These are phyloP conservation scores for Cephalotrichum gorgonifer DNA, from an alignment of 2,329 filamentous ascomycete genomes.

Conservation along the genomic window DNA sequence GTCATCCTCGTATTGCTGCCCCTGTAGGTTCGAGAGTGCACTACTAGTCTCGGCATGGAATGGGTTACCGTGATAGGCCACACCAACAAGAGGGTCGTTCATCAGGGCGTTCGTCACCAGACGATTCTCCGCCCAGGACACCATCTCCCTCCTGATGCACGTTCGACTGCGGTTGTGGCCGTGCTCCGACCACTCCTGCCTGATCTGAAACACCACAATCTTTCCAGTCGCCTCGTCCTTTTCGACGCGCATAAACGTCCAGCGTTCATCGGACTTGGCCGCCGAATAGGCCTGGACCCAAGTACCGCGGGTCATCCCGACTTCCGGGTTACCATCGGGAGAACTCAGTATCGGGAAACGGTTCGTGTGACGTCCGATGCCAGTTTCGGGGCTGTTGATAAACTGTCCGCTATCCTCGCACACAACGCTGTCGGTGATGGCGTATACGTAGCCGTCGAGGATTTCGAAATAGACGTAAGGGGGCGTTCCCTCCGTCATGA, in stretches of 20 bases:
- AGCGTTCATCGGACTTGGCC: conserved; percentile 66
- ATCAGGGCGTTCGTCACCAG: neutral
- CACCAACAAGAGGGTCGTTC: too few relatives aligned
- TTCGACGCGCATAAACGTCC: conserved; percentile 56
- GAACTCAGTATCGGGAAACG: too few relatives aligned
- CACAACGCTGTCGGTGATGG: too few relatives aligned
- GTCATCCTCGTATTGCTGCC: neutral
- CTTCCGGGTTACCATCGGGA: too few relatives aligned
- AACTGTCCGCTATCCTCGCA: too few relatives aligned
- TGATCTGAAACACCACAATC: conserved; percentile 54
- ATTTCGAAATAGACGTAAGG: conserved; percentile 67
- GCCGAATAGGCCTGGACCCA: conserved; percentile 34
- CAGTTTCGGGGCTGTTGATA: too few relatives aligned
- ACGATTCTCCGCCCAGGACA: conserved; percentile 20
- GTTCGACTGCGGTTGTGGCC: conserved; percentile 50
- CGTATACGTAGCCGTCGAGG: conserved; percentile 56
- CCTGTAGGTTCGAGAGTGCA: neutral
- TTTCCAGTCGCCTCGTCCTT: conserved; percentile 47
- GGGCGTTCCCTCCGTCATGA: too few relatives aligned
- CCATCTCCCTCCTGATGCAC: conserved; percentile 51
- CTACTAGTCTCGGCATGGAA: neutral
- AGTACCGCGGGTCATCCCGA: conserved; percentile 7
- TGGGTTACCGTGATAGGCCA: too few relatives aligned
- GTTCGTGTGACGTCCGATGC: too few relatives aligned
- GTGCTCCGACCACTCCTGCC: conserved; percentile 52